A percentile compares a stretch with the other conserved stretches of the same genome.
Conservation (phyloP, 2,329 filamentous ascomycete genomes). For the Exophiala sideris region DNA sequence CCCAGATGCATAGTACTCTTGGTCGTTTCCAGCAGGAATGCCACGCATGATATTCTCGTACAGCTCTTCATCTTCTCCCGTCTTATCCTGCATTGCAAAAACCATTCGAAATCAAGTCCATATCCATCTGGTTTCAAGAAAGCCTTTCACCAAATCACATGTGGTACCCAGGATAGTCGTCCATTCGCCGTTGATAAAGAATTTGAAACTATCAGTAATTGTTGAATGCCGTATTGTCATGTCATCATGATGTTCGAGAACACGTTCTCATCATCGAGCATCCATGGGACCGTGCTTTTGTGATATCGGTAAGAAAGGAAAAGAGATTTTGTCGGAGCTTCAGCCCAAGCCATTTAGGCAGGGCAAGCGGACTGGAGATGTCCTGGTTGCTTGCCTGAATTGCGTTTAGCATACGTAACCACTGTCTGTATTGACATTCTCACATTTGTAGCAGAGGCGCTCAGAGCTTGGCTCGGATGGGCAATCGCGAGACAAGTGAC, state of each 20-base stretch:
- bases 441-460: conserved; percentile 98
- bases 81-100: conserved; percentile 3
- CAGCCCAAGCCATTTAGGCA: conserved; percentile 45
- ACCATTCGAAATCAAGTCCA: not conserved
- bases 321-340: conserved; percentile 3
- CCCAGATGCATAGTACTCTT: not conserved
- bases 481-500: conserved; percentile 94
- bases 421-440: not conserved
- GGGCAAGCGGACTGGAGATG: conserved; percentile 95
- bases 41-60: no score
- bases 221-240: no score
- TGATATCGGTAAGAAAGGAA: conserved; percentile 18
- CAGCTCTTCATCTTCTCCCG: no score
- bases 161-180: conserved; percentile 3
- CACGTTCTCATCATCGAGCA: not conserved
- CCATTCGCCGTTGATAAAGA: not conserved
- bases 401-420: not conserved
- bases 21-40: no score
- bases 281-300: conserved; percentile 8
- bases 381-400: conserved; percentile 58
- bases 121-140: not conserved
- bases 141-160: conserved; percentile 2
- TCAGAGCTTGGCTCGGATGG: conserved; percentile 85
- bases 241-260: not conserved
- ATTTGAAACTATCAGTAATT: no score